Conservation (phyloP, 2,329 filamentous ascomycete species). For the Arthrobotrys conoides region DNA sequence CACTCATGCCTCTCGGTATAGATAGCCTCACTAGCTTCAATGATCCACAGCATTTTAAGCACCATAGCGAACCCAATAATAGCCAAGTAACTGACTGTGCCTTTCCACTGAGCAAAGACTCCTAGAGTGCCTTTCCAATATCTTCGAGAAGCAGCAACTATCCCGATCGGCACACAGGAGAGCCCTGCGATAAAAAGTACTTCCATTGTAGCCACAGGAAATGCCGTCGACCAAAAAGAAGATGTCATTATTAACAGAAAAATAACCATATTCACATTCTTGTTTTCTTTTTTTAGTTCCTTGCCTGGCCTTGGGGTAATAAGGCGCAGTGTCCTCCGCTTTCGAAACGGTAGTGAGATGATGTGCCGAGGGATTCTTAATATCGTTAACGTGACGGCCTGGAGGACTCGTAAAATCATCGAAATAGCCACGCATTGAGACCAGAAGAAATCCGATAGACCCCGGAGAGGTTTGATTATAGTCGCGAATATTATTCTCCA, state of each 20-base stretch:
- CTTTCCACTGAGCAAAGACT: slow-evolving; percentile 9
- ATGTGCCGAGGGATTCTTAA: too few species aligned
- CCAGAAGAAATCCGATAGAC: not conserved
- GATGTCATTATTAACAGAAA: slow-evolving; percentile 30
- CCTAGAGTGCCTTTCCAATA: not conserved
- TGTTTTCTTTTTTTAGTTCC: too few species aligned
- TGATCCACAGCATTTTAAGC: slow-evolving; percentile 36
- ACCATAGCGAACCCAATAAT: slow-evolving; percentile 15
- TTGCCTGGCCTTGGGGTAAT: not conserved
- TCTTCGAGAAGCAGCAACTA: not conserved
- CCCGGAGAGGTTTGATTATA: not conserved
- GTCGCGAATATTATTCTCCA: not conserved
- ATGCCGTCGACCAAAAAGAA: slow-evolving; percentile 38
- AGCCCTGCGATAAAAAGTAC: slow-evolving; percentile 5
- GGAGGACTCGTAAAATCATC: not conserved
- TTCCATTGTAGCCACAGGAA: slow-evolving; percentile 17
- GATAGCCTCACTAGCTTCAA: slow-evolving; percentile 35
- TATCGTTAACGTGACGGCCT: too few species aligned
- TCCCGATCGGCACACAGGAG: not conserved
- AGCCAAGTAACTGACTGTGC: not conserved
- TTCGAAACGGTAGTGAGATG: not conserved
- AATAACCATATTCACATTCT: slow-evolving; percentile 5
- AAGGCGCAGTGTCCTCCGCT: not conserved
- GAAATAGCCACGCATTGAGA: not conserved
- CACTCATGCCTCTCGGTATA: slow-evolving; percentile 6